phyloP scores from a whole-genome alignment of 495 filamentous ascomycete species.

The Trichoderma virens region DNA sequence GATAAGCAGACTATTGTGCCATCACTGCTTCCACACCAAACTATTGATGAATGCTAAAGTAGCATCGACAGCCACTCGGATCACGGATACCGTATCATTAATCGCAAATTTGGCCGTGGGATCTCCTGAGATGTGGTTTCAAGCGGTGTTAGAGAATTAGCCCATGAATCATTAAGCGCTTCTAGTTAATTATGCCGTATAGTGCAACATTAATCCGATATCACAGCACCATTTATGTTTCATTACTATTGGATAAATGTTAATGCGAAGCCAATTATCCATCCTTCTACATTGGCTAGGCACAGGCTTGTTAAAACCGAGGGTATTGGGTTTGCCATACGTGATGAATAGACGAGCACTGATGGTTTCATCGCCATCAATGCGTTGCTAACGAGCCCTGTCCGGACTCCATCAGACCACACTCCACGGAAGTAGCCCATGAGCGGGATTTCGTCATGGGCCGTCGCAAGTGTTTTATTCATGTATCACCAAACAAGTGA shows the following conservation, averaged over 20 bases:
- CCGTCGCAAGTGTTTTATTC: not conserved
- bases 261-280: no score
- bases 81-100: not conserved
- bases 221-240: no score
- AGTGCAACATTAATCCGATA: no score
- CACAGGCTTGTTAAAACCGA: not conserved
- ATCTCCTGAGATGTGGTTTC: not conserved
- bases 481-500: no score
- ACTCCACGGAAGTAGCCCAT: no score
- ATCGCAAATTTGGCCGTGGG: not conserved
- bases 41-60: not conserved
- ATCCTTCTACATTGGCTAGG: not conserved
- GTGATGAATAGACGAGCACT: not conserved
- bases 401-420: no score
- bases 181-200: no score
- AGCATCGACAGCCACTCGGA: conserved; percentile 1
- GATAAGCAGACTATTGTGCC: not conserved
- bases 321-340: not conserved
- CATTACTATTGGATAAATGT: no score
- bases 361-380: not conserved
- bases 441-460: not conserved
- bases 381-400: no score
- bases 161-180: not conserved
- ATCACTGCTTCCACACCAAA: not conserved
- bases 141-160: not conserved